Evolutionary conservation across 2,329 filamentous ascomycete genomes (phyloP).

Genomic region (Aspergillus phoenicis): DNA sequence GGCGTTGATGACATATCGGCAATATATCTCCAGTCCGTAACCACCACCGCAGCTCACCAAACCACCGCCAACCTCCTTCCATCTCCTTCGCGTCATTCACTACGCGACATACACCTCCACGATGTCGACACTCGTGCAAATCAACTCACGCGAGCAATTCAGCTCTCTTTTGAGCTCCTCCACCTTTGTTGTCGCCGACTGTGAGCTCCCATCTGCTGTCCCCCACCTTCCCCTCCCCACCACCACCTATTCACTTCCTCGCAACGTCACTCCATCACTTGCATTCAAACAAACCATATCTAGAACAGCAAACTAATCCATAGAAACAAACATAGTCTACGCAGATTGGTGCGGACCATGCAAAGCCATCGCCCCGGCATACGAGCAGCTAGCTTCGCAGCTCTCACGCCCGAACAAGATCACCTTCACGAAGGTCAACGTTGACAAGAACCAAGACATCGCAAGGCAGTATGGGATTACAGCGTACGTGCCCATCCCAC

Average conservation of each 20-base stretch:
- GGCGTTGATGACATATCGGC: slow-evolving; percentile 31
- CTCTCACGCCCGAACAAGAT: slow-evolving; percentile 73
- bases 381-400: slow-evolving; percentile 71
- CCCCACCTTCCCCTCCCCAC: slow-evolving; percentile 17
- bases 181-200: slow-evolving; percentile 82
- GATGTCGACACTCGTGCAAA: slow-evolving; percentile 51
- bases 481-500: slow-evolving; percentile 50
- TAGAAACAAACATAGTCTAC: slow-evolving; percentile 64
- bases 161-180: slow-evolving; percentile 68
- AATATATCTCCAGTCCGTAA: slow-evolving; percentile 23
- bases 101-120: slow-evolving; percentile 27
- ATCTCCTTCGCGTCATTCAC: slow-evolving; percentile 16
- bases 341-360: slow-evolving; percentile 85
- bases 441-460: slow-evolving; percentile 73
- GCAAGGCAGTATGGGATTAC: slow-evolving; percentile 72
- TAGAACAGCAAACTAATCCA: not conserved
- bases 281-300: slow-evolving; percentile 14
- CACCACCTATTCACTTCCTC: slow-evolving; percentile 12
- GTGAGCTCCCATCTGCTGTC: slow-evolving; percentile 57
- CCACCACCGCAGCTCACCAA: slow-evolving; percentile 12
- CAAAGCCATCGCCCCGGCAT: slow-evolving; percentile 79
- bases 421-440: slow-evolving; percentile 86
- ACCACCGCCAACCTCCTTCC: slow-evolving; percentile 15
- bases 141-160: slow-evolving; percentile 70
- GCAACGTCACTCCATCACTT: slow-evolving; percentile 23